Evolutionary conservation across 2,329 filamentous ascomycete species (phyloP), one percentile per base, ranked within the genome.

Genomic region (Fusarium sp.): DNA sequence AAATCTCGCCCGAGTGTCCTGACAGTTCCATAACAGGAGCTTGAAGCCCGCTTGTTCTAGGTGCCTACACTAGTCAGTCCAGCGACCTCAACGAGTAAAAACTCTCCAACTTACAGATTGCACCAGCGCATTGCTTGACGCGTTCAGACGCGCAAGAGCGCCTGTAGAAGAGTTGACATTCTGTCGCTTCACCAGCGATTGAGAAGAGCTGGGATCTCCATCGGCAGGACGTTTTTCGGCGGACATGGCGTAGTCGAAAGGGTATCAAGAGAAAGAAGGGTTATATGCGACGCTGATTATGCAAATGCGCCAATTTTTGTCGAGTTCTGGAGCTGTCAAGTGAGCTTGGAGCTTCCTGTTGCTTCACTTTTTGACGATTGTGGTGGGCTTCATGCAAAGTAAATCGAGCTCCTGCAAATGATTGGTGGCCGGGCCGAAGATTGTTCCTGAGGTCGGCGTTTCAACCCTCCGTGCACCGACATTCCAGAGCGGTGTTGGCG

Each of bases 11-110:
- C n/a, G 86, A 85, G 79, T 89, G 89, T 79, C 94, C 94, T 55
- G 92, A 92, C 61, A 99, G 86, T 83, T 98, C 94, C 94, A 98
- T 98, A 48, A 98, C 92, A 4, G 95, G 94, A 64, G 95, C 93
- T 80, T 97, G 91, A 35, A 99, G 87, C 58, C 89, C 90, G 80
- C 94, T 97, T 51, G 94, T 95, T 76, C 94, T 89, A 60, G 92
- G 89, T 70, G 89, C 88, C 94, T 97, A 82, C 52, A 69, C 37
- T 14, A 48, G 68, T 75, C 39, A 77, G 77, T 60, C 52, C 42
- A 23, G 35, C 16, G 9, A 39, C 48, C 4, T 23, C 21, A 18
- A 10, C 23, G 11, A 4, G 5, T 15, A 6, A 19, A 3, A 4
- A 10, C 1, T 27, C 0, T 1, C 18, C 15, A 23, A 79, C 86